Evolutionary conservation across 148 eudicot genomes (phyloP).

Genomic region (Persicaria tinctoria): DNA sequence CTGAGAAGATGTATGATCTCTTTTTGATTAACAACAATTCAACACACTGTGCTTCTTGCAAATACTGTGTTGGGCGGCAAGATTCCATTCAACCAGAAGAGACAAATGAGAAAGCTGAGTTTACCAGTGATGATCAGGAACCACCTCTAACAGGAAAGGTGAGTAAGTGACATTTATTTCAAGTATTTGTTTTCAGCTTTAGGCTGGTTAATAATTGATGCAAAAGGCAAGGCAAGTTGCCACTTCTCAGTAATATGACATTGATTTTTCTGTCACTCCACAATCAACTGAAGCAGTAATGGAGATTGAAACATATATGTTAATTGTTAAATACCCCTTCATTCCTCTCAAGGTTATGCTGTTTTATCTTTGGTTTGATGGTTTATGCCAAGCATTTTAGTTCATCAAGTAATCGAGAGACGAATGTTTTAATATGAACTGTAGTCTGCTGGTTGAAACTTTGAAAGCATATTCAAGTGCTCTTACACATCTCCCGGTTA

Average conservation of each 20-base stretch:
- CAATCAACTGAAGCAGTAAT: not conserved
- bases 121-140: conserved; percentile 25
- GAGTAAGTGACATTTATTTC: not conserved
- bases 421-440: not conserved
- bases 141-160: conserved; percentile 48
- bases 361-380: not conserved
- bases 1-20: conserved; percentile 47
- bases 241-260: not conserved
- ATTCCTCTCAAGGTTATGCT: not conserved
- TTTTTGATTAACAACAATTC: conserved; percentile 27
- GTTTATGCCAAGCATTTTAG: not conserved
- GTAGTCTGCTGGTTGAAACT: not conserved
- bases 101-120: conserved; percentile 21
- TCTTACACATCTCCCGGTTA: not conserved
- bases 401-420: not conserved
- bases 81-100: conserved; percentile 32
- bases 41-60: conserved; percentile 31
- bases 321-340: not conserved
- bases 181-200: not conserved
- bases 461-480: not conserved
- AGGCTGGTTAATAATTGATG: conserved; percentile 7
- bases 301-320: not conserved
- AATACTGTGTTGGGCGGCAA: conserved; percentile 24
- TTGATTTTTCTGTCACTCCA: not conserved
- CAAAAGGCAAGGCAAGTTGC: not conserved